Base-by-base conservation (phyloP, 2,329 filamentous ascomycete species). In the Penicillium sp. region DNA sequence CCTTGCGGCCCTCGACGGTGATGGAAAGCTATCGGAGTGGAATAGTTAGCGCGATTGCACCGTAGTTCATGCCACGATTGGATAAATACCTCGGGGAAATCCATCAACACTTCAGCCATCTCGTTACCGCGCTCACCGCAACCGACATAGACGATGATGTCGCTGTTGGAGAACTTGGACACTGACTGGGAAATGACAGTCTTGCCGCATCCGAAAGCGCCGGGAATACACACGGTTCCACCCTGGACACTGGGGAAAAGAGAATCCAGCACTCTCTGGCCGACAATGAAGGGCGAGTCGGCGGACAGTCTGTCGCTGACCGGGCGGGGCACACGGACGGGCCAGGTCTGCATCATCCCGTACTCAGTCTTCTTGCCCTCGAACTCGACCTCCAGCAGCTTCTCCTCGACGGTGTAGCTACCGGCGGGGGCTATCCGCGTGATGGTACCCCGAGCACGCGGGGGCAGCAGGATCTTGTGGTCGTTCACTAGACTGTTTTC, bases 71-170 rank as follows among this genome's bases (percentile, higher is more conserved):
- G 4, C 18, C 23, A 22, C 32, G 6, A 16, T 13, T 9, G 26
- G 20, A 16, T 28, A 47, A 65, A 48, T 66, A 80, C 78, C 67
- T 97, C 90, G 49, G 93, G 93, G 79, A 98, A 98, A 74, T 98
- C 93, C 87, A 96, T 97, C 80, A 98, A 80, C 60, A 98, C 93
- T 80, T 98, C 93, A 55, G 93, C 93, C 93, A 98, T 98, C 74
- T 98, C 93, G 68, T 98, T 98, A 59, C 93, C 93, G 62, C 93
- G 87, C 75, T 98, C 93, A 61, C 90, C 88, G 58, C 79, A 85
- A 50, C 93, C 93, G 50, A 98, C 93, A 69, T 98, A 98, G 61
- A 98, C 87, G 60, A 98, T 98, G 65, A 97, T 88, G 69, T 98
- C 93, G 70, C 87, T 93, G 83, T 98, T 98, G 66, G 93, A 98